These are phyloP conservation scores for Cajanus cajan DNA, from an alignment of 306 rosid species.

Conservation along the genomic window DNA sequence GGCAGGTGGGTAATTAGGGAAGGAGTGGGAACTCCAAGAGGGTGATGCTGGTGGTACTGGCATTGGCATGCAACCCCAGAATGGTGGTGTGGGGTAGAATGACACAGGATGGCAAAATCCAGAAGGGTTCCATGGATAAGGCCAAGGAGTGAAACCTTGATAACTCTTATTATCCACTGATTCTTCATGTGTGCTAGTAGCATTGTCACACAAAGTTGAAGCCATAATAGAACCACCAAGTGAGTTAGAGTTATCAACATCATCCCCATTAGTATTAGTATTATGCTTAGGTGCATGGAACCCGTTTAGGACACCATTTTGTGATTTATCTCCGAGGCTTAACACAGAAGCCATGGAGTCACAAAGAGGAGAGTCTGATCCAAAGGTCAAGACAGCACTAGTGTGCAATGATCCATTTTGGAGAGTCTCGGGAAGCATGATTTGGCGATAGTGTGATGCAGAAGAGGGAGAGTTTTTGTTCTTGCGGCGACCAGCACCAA, in stretches of 20 bases:
- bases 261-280: not conserved
- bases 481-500: conserved; percentile 92
- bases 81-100: conserved; percentile 53
- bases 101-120: conserved; percentile 52
- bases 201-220: conserved; percentile 45
- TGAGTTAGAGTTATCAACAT: conserved; percentile 41
- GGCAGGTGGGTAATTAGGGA: conserved; percentile 29
- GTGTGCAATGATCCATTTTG: conserved; percentile 34
- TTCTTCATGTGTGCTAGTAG: conserved; percentile 31
- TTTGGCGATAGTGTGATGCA: conserved; percentile 45
- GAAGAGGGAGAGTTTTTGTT: conserved; percentile 49
- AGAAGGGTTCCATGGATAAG: conserved; percentile 52
- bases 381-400: conserved; percentile 49
- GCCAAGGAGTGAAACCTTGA: conserved; percentile 49
- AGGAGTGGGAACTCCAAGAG: conserved; percentile 41
- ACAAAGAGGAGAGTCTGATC: conserved; percentile 56
- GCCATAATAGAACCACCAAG: conserved; percentile 54
- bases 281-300: conserved; percentile 37
- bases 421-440: conserved; percentile 48
- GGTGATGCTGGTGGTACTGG: too few species aligned
- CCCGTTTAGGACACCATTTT: conserved; percentile 31
- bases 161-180: conserved; percentile 32
- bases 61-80: conserved; percentile 56
- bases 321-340: conserved; percentile 42
- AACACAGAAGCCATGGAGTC: conserved; percentile 62